Evolutionary conservation across 2,329 filamentous ascomycete species (phyloP), one percentile per base, ranked within the genome.

Genomic region (Talaromyces sp.): DNA sequence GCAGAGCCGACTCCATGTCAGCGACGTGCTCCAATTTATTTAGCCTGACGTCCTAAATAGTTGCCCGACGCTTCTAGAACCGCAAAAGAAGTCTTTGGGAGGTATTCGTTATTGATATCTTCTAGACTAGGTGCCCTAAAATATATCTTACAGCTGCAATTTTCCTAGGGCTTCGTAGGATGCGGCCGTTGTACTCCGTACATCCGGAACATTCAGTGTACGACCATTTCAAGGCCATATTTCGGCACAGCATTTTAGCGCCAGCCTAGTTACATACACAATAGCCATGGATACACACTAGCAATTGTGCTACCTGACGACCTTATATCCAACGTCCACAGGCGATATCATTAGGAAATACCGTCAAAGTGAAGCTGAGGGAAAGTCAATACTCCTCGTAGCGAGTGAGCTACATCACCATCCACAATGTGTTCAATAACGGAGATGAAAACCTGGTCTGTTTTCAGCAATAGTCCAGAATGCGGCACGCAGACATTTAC

Each of bases 401-500:
- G 48, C 48, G 16, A 54, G 9, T 13, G 16, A 54, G 48, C 27
- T 27, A 54, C 48, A 35, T 33, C 48, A 19, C 2, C 48, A 3
- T 14, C 48, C 9, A 33, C 48, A 16, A 54, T 54, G 35, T 58
- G 56, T 22, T 58, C 35, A 27, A 58, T 58, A n/a, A 35, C 8
- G 14, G 56, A 58, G 13, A 41, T 58, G 56, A 27, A 35, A 3
- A 41, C 7, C 19, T 43, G 37, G 37, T 39, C 56, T 27, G 35
- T 43, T 10, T 58, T 58, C 37, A 58, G 37, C 35, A 43, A 16
- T 5, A 43, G 35, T 27, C 35, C 13, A 31, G 3, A 19, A 43
- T 58, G 37, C n/a, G 56, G 56, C 37, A 41, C 56, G 37, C 56
- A 43, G 37, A 58, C 22, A 9, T 58, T 58, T 16, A 58, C 56